These are phyloP conservation scores for Linnemannia hyalina DNA, from an alignment of 192 early-diverging fungal species.

Conservation along the genomic window DNA sequence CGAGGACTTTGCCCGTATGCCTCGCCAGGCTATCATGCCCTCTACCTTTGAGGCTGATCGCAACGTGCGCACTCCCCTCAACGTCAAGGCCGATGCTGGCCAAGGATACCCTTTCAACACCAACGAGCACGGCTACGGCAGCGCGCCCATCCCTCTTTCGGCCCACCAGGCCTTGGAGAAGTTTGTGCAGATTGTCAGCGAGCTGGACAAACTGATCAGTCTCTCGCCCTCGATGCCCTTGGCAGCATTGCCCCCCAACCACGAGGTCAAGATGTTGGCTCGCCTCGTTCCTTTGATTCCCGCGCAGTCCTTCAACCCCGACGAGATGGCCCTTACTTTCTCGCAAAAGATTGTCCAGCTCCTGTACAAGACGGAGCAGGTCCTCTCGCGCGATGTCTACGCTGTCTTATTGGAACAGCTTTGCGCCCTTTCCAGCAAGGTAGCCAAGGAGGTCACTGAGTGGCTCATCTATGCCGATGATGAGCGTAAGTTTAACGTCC, in stretches of 20 bases:
- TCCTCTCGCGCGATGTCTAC: conserved; percentile 85
- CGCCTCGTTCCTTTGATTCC: conserved; percentile 83
- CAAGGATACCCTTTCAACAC: conserved; percentile 44
- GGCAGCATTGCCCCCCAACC: conserved; percentile 79
- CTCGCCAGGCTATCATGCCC: conserved; percentile 70
- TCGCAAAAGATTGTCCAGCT: conserved; percentile 90
- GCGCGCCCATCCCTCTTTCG: conserved; percentile 43
- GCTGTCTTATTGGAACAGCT: conserved; percentile 85
- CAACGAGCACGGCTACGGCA: conserved; percentile 29
- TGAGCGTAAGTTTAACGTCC: conserved; percentile 93
- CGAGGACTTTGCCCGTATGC: conserved; percentile 85
- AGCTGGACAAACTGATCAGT: conserved; percentile 84
- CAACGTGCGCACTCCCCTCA: conserved; percentile 47
- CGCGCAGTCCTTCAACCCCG: conserved; percentile 76
- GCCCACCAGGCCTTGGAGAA: conserved; percentile 73
- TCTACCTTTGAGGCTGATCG: conserved; percentile 43
- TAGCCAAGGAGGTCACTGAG: conserved; percentile 85
- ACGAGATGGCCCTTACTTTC: conserved; percentile 88
- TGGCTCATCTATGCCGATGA: conserved; percentile 97
- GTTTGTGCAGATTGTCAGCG: conserved; percentile 73
- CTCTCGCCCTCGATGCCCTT: conserved; percentile 67
- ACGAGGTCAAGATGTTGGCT: conserved; percentile 81
- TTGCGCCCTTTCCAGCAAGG: conserved; percentile 85
- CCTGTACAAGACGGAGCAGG: conserved; percentile 84
- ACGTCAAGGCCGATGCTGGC: conserved; percentile 25